Evolutionary conservation across 2,329 filamentous ascomycete species (phyloP).

Genomic region (Akanthomyces dipterigenus): DNA sequence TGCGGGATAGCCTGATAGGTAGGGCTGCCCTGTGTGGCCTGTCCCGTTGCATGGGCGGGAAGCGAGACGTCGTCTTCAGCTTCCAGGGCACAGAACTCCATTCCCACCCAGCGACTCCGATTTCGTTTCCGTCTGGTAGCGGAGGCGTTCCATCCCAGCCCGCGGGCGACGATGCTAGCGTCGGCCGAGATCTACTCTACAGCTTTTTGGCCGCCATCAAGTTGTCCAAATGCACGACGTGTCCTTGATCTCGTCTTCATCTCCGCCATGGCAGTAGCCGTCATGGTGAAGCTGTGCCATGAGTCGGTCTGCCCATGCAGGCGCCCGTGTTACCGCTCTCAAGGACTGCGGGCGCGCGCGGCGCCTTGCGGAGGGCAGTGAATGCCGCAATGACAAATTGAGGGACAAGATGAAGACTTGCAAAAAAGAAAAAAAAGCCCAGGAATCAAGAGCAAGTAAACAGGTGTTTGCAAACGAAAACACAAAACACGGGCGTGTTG

Average conservation of each 20-base stretch:
- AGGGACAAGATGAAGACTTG: too few relatives aligned
- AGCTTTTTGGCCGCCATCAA: not conserved
- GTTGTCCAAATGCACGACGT: too few relatives aligned
- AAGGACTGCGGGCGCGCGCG: not conserved
- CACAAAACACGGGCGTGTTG: not conserved
- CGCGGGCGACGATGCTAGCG: not conserved
- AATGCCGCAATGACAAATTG: not conserved
- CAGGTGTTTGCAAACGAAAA: not conserved
- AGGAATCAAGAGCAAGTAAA: not conserved
- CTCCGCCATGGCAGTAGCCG: too few relatives aligned
- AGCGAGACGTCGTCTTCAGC: not conserved
- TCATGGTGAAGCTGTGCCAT: not conserved
- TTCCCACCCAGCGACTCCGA: not conserved
- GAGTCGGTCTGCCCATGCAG: conserved; percentile 10
- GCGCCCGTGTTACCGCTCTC: not conserved
- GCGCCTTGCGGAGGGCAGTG: not conserved
- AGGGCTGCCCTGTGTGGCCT: conserved; percentile 2
- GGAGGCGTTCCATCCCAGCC: not conserved
- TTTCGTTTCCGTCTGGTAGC: not conserved
- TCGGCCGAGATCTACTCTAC: not conserved
- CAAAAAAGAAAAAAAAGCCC: not conserved
- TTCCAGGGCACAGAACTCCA: not conserved
- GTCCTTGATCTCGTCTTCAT: too few relatives aligned
- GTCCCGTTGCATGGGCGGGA: not conserved
- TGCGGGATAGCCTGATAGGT: too few relatives aligned